Percentiles rank a stretch among this genome's conserved stretches.
Conservation (phyloP, 1,284 basidiomycete genomes). For the Fereydounia khargensis region DNA sequence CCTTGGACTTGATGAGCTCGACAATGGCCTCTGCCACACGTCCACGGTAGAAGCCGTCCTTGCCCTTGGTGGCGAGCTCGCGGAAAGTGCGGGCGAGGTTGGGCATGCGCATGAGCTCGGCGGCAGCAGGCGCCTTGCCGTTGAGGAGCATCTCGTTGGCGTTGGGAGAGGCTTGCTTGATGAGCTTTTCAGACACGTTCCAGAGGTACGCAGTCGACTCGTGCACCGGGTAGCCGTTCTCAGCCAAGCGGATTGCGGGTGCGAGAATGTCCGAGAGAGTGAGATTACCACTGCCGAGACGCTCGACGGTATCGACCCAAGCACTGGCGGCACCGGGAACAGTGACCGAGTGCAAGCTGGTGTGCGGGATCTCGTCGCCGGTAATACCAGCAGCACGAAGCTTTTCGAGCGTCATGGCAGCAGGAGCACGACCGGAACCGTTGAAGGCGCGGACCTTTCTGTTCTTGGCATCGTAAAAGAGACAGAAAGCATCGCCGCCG, state of each 20-base stretch:
- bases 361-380: conserved; percentile 60
- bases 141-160: conserved; percentile 76
- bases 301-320: conserved; percentile 83
- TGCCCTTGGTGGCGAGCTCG: conserved; percentile 74
- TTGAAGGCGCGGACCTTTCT: conserved; percentile 80
- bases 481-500: conserved; percentile 79
- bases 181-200: conserved; percentile 70
- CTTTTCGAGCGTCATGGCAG: conserved; percentile 69
- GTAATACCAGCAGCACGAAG: conserved; percentile 69
- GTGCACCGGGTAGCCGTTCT: conserved; percentile 51
- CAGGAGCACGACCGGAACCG: conserved; percentile 79
- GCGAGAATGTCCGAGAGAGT: conserved; percentile 76
- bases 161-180: conserved; percentile 78
- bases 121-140: conserved; percentile 66
- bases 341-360: conserved; percentile 75
- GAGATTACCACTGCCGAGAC: conserved; percentile 79
- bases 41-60: conserved; percentile 88
- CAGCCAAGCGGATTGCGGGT: conserved; percentile 62
- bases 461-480: conserved; percentile 80
- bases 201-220: conserved; percentile 61
- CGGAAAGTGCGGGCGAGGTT: conserved; percentile 81
- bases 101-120: conserved; percentile 61
- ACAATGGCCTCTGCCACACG: conserved; percentile 84
- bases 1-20: conserved; percentile 68
- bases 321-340: conserved; percentile 90